Evolutionary conservation across 352 stramenopile genomes (phyloP).

Genomic region (Phytopythium oedochilum): DNA sequence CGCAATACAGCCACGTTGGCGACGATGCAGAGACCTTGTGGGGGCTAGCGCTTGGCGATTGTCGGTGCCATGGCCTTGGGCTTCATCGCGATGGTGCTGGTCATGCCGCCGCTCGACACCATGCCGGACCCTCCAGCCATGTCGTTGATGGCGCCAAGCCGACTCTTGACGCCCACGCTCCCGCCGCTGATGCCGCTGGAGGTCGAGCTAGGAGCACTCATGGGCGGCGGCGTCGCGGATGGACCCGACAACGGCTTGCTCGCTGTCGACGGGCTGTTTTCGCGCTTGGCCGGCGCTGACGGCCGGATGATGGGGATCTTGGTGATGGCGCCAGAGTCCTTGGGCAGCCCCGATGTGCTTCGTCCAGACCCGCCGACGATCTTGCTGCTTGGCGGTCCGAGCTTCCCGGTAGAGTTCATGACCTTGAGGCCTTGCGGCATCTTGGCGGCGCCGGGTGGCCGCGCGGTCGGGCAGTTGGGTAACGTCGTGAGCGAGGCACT

Average conservation of each 20-base stretch:
- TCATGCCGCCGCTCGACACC: neutral
- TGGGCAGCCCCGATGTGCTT: constrained; percentile 29
- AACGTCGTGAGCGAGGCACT: constrained; percentile 47
- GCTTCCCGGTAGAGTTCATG: constrained; percentile 45
- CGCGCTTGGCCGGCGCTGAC: constrained; percentile 59
- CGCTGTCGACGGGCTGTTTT: constrained; percentile 49
- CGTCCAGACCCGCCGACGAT: constrained; percentile 24
- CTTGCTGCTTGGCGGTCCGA: constrained; percentile 29
- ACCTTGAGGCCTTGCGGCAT: constrained; percentile 51
- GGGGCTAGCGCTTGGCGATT: constrained; percentile 14
- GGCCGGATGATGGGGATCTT: constrained; percentile 77
- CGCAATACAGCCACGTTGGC: neutral
- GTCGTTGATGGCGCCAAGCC: constrained; percentile 25
- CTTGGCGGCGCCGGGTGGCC: constrained; percentile 36
- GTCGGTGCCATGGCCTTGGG: constrained; percentile 26
- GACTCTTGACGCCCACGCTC: constrained; percentile 30
- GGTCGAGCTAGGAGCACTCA: constrained; percentile 1
- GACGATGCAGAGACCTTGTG: neutral
- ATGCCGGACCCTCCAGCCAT: constrained; percentile 1
- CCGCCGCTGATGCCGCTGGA: constrained; percentile 4
- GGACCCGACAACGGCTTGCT: constrained; percentile 27
- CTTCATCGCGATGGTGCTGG: constrained; percentile 13
- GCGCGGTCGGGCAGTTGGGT: constrained; percentile 48
- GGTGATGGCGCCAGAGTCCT: constrained; percentile 45
- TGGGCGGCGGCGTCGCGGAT: neutral